Base-by-base conservation (phyloP, 148 eudicot genomes). In the Tetragonia tetragonoides region DNA sequence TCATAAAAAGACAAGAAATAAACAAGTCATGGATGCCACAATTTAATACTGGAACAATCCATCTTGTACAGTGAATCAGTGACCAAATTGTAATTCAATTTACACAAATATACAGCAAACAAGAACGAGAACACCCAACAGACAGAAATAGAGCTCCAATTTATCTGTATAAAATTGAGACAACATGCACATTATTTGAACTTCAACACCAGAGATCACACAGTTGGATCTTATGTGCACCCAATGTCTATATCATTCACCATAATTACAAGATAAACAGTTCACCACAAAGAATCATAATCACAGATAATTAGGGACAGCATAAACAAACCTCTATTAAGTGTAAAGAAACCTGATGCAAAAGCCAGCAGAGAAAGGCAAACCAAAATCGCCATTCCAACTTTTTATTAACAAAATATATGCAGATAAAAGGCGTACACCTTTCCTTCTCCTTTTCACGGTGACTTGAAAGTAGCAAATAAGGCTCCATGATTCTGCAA, bases 361-460 rank as follows among this genome's bases (percentile, higher is more conserved):
- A 92, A 92, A 75, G 87, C 92, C 79, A 94, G 67, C 64, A 85
- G 68, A 44, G 94, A 89, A 65, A 90, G 81, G 47, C 67, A 83
- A 80, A 79, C 84, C 88, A 94, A 85, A 81, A 92, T 79, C 90
- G 87, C 81, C 98, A 94, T 89, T 65, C 86, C 92, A 67, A 91
- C 86, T 79, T 87, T 90, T 70, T 87, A 85, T 66, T 93, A 78
- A 56, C 90, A 84, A 90, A 75, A 63, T 73, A 77, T 81, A 91
- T 89, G 76, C 72, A 87, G 34, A 88, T 21, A 76, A 63, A 84
- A n/a, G 88, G 80, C 24, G 85, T 75, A 79, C 81, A 79, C 78
- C 87, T 92, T 74, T 92, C 98, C 86, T 92, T 94, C 87, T 92
- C 98, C 84, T 94, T 94, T 84, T 91, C 94, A 76, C 97, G 85